These are phyloP conservation scores for Hygrophorus pudorinus DNA, from an alignment of 768 basidiomycete genomes.

Conservation along the genomic window DNA sequence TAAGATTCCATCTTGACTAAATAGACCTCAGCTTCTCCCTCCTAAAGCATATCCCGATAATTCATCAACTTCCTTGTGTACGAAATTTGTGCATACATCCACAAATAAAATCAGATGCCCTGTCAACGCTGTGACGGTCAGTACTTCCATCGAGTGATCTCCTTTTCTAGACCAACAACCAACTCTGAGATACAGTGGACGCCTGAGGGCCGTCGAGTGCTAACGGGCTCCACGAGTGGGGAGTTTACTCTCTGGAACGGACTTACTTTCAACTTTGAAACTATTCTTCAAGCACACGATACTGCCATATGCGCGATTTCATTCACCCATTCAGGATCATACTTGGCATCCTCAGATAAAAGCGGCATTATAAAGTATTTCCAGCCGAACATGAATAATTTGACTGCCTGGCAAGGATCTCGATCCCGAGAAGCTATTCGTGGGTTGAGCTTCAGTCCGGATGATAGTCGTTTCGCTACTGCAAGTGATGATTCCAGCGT, in stretches of 20 bases:
- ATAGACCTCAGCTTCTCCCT: slow-evolving; percentile 65
- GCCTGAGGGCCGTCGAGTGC: slow-evolving; percentile 84
- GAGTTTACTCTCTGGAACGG: slow-evolving; percentile 99
- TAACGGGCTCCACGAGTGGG: slow-evolving; percentile 93
- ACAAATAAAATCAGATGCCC: slow-evolving; percentile 98
- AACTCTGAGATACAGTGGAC: slow-evolving; percentile 65
- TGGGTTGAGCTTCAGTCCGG: slow-evolving; percentile 84
- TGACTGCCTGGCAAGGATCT: slow-evolving; percentile 89
- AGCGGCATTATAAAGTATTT: slow-evolving; percentile 97
- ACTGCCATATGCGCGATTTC: slow-evolving; percentile 82
- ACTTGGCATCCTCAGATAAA: slow-evolving; percentile 89
- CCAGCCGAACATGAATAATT: slow-evolving; percentile 98
- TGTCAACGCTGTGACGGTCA: slow-evolving; percentile 87
- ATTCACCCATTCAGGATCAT: slow-evolving; percentile 91
- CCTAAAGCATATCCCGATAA: slow-evolving; percentile 89
- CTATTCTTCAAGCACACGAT: slow-evolving; percentile 98
- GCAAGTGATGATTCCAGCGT: slow-evolving; percentile 94
- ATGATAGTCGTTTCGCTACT: slow-evolving; percentile 87
- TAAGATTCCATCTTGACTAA: slow-evolving; percentile 14
- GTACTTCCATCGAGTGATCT: slow-evolving; percentile 21
- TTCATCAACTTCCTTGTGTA: slow-evolving; percentile 87
- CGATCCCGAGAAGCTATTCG: slow-evolving; percentile 82
- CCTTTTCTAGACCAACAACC: background rate
- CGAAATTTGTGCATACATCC: slow-evolving; percentile 95
- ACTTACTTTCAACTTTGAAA: slow-evolving; percentile 98